Evolutionary conservation across 2,329 filamentous ascomycete species (phyloP), one percentile per base, ranked within the genome.

Genomic region (Monosporascus sp.): DNA sequence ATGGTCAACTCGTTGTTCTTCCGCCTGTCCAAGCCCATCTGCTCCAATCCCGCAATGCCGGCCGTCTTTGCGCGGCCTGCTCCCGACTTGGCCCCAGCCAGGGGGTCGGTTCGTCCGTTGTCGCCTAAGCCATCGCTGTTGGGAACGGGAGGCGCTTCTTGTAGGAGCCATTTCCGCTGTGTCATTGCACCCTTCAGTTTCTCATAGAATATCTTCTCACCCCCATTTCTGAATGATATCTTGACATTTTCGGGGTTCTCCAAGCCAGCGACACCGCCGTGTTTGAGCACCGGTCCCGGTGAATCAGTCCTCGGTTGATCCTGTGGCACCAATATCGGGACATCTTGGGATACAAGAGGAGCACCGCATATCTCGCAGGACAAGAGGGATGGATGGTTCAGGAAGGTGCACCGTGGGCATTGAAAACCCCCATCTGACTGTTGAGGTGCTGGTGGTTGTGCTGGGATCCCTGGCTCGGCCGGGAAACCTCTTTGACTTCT

Each of bases 1-100:
- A 99, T 96, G 49, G 97, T 86, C 9, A 91, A 74, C 70, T 97
- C 91, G 63, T 97, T 97, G 69, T 96, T 96, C 73, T 90, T 93
- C 53, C 91, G 87, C 65, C 91, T 83, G 62, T 92, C 89, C 6
- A 93, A 73, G 0, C 91, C 89, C 57, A 91, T 84, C 63, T 91
- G 87, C 69, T 99, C 94, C 2, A 99, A 79, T 0, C 92, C 93
- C 9, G 93, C 93, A 62, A 99, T 97, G 2, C 94, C 94, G 4
- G 91, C 89, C 0, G 87, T 84, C 59, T 88, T 89, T 46, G 74
- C 70, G 53, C 69, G 68, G 55, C 65, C 66, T 44, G 63, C 55
- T 15, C 50, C 61, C 37, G 62, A 58, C 7, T 63, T 64, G 9
- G 62, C 57, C 37, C 53, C 57, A 28, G 58, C 64, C 40, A 62